Evolutionary conservation across 164 flowering plant genomes (phyloP), one percentile per base, ranked within the genome.

Genomic region (Cinnamomum micranthum): DNA sequence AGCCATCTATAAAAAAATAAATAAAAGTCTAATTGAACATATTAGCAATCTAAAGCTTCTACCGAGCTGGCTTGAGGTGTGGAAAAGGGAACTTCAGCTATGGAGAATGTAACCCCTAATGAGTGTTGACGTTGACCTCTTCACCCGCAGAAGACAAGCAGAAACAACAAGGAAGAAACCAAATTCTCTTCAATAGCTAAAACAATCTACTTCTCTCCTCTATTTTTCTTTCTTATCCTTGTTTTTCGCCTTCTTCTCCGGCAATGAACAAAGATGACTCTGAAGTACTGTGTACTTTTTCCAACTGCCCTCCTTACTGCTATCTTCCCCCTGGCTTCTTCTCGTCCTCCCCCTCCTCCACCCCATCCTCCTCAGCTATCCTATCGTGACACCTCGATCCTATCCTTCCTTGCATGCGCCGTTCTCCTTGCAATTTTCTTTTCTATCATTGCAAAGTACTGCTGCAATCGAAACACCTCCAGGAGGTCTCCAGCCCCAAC

Each of bases 341-440:
- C 67, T 11, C n/a, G 59, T 22, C 70, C 79, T 19, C 75, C 66
- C 11, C 78, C 69, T 0, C 77, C 78, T 0, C 11, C 11, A 41
- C 2, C 9, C 47, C 47, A 11, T 41, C 51, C 51, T 6, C 22
- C 59, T 52, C 23, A 19, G 81, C 25, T 74, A 87, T 4, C 81
- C 82, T 6, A 52, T 70, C 59, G 72, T 81, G 47, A 2, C 3
- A 68, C 86, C 60, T 66, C 82, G 50, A 9, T 81, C 2, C 35
- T 84, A 5, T 68, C 76, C 20, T 14, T 87, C 11, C 6, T 87
- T 4, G 78, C 85, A 1, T 23, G 62, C 77, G 20, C 17, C 74
- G 22, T 78, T 84, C 82, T 89, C 33, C 68, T 89, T 23, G 51
- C 81, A 10, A 64, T 74, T 33, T 84, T 80, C 77, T 83, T 79